phyloP scores from a whole-genome alignment of 495 filamentous ascomycete genomes.

The Penicillium goetzii region DNA sequence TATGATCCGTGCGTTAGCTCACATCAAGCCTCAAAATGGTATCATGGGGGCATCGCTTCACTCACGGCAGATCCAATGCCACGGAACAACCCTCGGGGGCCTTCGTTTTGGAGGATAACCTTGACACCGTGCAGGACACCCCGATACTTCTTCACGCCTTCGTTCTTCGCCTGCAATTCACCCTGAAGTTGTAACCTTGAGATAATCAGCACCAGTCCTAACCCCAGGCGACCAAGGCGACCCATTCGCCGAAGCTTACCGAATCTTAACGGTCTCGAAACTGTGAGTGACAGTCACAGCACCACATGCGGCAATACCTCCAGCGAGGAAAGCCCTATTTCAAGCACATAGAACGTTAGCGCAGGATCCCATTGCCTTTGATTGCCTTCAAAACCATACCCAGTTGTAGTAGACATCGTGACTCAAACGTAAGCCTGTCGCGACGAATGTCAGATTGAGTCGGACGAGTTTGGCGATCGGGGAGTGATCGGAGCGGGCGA shows the following conservation, averaged over 20 bases:
- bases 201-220: neutral
- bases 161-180: conserved; percentile 84
- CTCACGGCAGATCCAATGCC: conserved; percentile 84
- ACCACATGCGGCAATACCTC: conserved; percentile 94
- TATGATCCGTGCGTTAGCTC: neutral
- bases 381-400: conserved; percentile 37
- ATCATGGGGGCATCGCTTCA: conserved; percentile 8
- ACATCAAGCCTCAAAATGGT: neutral
- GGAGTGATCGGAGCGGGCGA: conserved; percentile 28
- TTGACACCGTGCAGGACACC: conserved; percentile 92
- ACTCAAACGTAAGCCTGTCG: conserved; percentile 5
- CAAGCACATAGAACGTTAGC: conserved; percentile 19
- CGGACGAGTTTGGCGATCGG: conserved; percentile 20
- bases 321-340: conserved; percentile 78
- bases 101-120: conserved; percentile 92
- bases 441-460: conserved; percentile 9
- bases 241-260: conserved; percentile 51
- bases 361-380: neutral
- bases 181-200: conserved; percentile 90
- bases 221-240: neutral
- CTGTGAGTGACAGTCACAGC: conserved; percentile 97
- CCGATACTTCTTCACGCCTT: conserved; percentile 82
- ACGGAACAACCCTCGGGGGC: conserved; percentile 80
- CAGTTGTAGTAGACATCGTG: conserved; percentile 57
- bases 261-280: conserved; percentile 99